Evolutionary conservation across 1,284 basidiomycete genomes (phyloP), one percentile per base, ranked within the genome.

Genomic region (Sparassis latifolia): DNA sequence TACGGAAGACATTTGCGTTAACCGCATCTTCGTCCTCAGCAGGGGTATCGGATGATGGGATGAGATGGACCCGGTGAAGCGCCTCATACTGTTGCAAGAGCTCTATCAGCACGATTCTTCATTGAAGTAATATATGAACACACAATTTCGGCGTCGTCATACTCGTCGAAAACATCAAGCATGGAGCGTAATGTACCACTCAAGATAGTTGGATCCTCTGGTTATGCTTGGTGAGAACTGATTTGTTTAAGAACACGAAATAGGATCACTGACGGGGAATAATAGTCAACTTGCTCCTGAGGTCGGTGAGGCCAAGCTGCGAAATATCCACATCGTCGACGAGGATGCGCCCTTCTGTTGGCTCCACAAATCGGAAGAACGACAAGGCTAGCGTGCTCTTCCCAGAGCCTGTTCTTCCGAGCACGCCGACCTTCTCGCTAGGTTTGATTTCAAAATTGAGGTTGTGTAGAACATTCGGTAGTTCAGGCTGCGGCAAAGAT

Each of bases 301-400:
- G 76, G 66, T 96, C 92, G 0, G 87, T 86, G 35, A 97, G 71
- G n/a, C 93, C 92, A 54, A 97, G 81, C 57, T 79, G 79, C 37
- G 89, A 74, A 50, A 94, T 94, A 59, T 97, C 90, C 29, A 95
- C 59, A n/a, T 79, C 90, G 67, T 98, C 96, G 45, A 99, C 81
- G 27, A 84, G 50, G 51, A 99, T 97, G 4, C 74, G 72, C 2
- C 93, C 93, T 60, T 85, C 78, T 0, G 84, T 83, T 0, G 93
- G 87, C 62, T 97, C 93, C 28, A 96, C 91, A 62, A 97, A 96
- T 47, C 97, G 84, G 84, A n/a, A 97, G 75, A 97, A 93, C 27
- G 89, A 90, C 30, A 97, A 73, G 0, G 93, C 93, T 12, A 97
- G 78, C 1, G 93, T 97, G 51, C 85, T 89, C 71, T 95, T 94